These are phyloP conservation scores for Sporothrix humicola DNA, from an alignment of 2,329 filamentous ascomycete species.

Conservation along the genomic window DNA sequence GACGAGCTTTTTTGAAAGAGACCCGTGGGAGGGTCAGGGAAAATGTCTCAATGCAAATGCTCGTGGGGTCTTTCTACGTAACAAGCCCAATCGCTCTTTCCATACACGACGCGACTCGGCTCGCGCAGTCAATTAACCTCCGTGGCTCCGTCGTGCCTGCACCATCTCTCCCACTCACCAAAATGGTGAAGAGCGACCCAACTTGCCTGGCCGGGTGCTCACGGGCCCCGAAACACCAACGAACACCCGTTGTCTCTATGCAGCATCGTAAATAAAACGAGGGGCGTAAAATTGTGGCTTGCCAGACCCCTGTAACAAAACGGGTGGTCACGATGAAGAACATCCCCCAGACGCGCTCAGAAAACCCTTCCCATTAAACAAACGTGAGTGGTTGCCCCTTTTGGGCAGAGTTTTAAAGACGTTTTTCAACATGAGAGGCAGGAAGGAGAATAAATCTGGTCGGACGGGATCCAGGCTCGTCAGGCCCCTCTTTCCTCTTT, in stretches of 20 bases:
- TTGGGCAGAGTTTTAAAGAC: neutral
- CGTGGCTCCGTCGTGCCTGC: neutral
- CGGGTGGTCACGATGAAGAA: neutral
- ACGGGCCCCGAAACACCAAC: neutral
- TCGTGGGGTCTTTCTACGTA: neutral
- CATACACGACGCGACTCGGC: constrained; percentile 1
- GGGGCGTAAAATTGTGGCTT: constrained; percentile 17
- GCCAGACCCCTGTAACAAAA: constrained; percentile 1
- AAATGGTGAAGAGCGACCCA: neutral
- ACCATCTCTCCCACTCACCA: neutral
- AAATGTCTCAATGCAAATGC: constrained; percentile 8
- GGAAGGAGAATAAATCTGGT: constrained; percentile 16
- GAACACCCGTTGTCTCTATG: neutral
- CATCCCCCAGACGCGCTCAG: neutral
- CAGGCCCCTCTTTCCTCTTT: neutral
- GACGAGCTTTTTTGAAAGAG: no score
- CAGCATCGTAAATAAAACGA: neutral
- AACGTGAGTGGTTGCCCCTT: constrained; percentile 27
- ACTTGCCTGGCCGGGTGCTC: neutral
- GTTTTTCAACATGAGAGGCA: neutral
- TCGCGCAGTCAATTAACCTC: constrained; percentile 21
- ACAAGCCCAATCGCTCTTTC: neutral
- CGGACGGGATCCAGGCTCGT: neutral
- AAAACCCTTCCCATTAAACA: constrained; percentile 22
- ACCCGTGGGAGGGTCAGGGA: neutral